Evolutionary conservation across 352 stramenopile species (phyloP).

Genomic region (Detonula confervacea): DNA sequence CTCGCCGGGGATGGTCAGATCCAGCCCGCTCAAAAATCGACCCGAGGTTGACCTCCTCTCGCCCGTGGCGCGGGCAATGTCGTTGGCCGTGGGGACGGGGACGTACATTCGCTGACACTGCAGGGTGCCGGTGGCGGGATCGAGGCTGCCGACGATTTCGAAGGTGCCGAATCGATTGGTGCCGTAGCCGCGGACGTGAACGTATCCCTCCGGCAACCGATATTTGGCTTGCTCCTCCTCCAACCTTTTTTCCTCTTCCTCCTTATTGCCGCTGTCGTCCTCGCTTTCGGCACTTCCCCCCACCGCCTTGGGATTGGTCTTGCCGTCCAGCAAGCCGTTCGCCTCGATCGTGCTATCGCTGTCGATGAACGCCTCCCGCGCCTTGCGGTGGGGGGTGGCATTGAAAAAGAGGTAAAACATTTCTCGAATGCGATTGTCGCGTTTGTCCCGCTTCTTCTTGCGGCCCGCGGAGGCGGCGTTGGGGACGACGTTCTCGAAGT

Average conservation of each 20-base stretch:
- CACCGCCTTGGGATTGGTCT: slow-evolving; percentile 19
- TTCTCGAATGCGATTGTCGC: slow-evolving; percentile 56
- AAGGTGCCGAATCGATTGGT: slow-evolving; percentile 82
- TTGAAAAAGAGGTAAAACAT: slow-evolving; percentile 82
- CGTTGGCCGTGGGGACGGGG: slow-evolving; percentile 15
- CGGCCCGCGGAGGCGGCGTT: slow-evolving; percentile 6
- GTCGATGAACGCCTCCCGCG: slow-evolving; percentile 44
- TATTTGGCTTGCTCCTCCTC: neutral
- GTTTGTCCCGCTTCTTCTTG: slow-evolving; percentile 17
- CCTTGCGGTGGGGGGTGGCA: slow-evolving; percentile 49
- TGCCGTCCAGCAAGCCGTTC: slow-evolving; percentile 43
- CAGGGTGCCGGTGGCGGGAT: slow-evolving; percentile 55
- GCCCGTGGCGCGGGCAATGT: slow-evolving; percentile 6
- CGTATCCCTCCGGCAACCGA: slow-evolving; percentile 30
- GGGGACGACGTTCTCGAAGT: slow-evolving; percentile 71
- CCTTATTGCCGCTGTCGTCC: neutral
- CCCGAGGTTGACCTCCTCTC: neutral
- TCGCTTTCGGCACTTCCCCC: neutral
- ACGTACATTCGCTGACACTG: slow-evolving; percentile 81
- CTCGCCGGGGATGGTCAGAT: slow-evolving; percentile 2
- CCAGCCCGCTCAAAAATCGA: neutral
- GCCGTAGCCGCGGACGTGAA: slow-evolving; percentile 72
- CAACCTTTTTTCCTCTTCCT: slow-evolving; percentile 5
- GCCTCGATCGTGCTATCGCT: slow-evolving; percentile 22
- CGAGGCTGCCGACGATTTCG: slow-evolving; percentile 76